Evolutionary conservation across 2,329 filamentous ascomycete genomes (phyloP).

Genomic region (Clathrospora elynae): DNA sequence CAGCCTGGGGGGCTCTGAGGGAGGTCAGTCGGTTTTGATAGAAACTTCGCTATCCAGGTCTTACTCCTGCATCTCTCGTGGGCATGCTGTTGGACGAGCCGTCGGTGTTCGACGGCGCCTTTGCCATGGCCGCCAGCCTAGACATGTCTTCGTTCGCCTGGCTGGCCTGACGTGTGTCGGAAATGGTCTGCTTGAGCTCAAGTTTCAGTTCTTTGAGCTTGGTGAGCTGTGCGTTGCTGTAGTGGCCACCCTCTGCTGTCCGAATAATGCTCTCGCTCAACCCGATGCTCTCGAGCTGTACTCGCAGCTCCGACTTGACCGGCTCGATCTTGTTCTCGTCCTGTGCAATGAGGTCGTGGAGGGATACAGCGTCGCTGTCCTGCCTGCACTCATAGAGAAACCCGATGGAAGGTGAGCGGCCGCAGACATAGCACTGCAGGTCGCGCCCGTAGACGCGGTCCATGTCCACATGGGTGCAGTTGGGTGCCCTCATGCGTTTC

Average conservation of each 20-base stretch:
- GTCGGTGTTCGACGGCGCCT: conserved; percentile 24
- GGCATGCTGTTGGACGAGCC: conserved; percentile 24
- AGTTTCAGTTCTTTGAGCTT: conserved; percentile 41
- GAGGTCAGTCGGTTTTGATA: conserved; percentile 6
- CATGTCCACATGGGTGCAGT: conserved; percentile 72
- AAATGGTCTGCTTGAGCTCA: conserved; percentile 36
- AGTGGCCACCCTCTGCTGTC: conserved; percentile 41
- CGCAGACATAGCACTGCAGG: conserved; percentile 64
- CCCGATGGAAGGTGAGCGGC: conserved; percentile 61
- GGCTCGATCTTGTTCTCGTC: conserved; percentile 1
- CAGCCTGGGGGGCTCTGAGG: conserved; percentile 38
- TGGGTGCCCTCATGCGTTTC: conserved; percentile 32
- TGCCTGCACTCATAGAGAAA: conserved; percentile 77
- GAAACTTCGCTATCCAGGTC: background rate
- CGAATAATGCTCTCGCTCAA: conserved; percentile 44
- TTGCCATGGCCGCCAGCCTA: conserved; percentile 17
- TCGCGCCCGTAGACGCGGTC: conserved; percentile 63
- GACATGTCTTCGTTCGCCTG: conserved; percentile 26
- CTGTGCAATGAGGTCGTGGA: conserved; percentile 7
- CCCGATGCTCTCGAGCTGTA: conserved; percentile 35
- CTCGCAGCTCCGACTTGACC: conserved; percentile 27
- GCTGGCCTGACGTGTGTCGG: conserved; percentile 23
- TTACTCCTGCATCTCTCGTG: conserved; percentile 22
- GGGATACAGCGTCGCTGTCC: conserved; percentile 51
- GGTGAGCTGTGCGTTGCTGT: conserved; percentile 40